phyloP scores from a whole-genome alignment of 2,329 filamentous ascomycete species.

The Colletotrichum sp. region DNA sequence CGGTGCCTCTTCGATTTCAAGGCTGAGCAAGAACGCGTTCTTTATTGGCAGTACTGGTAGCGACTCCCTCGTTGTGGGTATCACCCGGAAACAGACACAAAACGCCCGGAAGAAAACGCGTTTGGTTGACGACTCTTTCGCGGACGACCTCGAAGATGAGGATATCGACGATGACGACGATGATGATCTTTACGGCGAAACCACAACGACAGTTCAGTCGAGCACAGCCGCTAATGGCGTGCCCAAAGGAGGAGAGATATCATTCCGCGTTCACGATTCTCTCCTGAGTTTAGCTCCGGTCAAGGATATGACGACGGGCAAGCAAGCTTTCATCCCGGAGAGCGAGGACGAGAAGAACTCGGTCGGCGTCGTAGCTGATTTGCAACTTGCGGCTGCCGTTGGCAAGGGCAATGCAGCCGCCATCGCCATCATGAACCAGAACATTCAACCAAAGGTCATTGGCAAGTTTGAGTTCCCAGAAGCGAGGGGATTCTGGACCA shows the following conservation, averaged over 20 bases:
- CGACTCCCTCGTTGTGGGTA: constrained; percentile 83
- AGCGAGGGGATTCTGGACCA: constrained; percentile 81
- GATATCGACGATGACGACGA: constrained; percentile 68
- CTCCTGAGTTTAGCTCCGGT: constrained; percentile 83
- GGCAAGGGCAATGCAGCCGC: constrained; percentile 72
- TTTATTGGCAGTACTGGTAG: constrained; percentile 87
- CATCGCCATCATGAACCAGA: constrained; percentile 77
- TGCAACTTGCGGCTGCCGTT: constrained; percentile 64
- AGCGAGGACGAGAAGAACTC: constrained; percentile 49
- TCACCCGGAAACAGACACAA: constrained; percentile 70
- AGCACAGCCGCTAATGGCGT: constrained; percentile 40
- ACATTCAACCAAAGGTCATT: constrained; percentile 76
- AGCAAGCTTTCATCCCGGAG: constrained; percentile 47
- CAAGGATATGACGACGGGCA: constrained; percentile 74
- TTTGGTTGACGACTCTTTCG: constrained; percentile 57
- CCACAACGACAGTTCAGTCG: constrained; percentile 34
- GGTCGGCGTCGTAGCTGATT: constrained; percentile 56
- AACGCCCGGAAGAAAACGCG: constrained; percentile 67
- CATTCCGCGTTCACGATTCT: constrained; percentile 78
- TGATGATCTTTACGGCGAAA: constrained; percentile 63
- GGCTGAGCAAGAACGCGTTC: constrained; percentile 70
- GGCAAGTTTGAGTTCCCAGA: constrained; percentile 75
- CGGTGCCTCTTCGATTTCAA: constrained; percentile 71
- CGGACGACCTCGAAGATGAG: constrained; percentile 57
- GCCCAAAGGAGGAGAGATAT: constrained; percentile 66